phyloP scores from a whole-genome alignment of 2,329 filamentous ascomycete species.

The Chaetomium globosum region DNA sequence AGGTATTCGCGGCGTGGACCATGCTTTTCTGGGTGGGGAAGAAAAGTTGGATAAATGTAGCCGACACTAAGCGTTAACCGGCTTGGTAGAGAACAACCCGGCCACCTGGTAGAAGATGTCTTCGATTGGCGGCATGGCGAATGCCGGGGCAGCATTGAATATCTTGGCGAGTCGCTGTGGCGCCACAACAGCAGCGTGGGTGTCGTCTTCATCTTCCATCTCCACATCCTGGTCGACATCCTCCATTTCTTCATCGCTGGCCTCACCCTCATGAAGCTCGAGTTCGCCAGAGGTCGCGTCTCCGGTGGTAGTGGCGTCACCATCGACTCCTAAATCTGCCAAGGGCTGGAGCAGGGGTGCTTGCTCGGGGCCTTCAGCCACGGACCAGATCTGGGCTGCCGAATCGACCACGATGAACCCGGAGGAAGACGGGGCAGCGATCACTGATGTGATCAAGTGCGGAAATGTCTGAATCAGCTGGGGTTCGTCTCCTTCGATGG shows the following conservation, averaged over 20 bases:
- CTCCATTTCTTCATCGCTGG: conserved; percentile 47
- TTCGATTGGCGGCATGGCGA: conserved; percentile 70
- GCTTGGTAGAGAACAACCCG: conserved; percentile 63
- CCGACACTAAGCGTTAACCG: conserved; percentile 37
- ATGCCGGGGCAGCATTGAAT: conserved; percentile 69
- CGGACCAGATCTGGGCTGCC: conserved; percentile 69
- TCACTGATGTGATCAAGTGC: conserved; percentile 65
- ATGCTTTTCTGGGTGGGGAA: neutral
- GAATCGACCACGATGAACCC: conserved; percentile 78
- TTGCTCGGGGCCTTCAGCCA: conserved; percentile 62
- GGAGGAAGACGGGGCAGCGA: conserved; percentile 64
- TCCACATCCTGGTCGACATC: conserved; percentile 40
- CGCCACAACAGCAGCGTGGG: conserved; percentile 63
- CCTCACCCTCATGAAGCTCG: conserved; percentile 48
- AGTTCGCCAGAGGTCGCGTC: conserved; percentile 39
- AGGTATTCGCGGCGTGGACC: neutral
- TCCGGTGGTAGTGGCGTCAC: conserved; percentile 29
- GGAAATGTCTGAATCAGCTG: conserved; percentile 61
- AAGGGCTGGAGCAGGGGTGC: conserved; percentile 58
- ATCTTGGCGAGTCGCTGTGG: conserved; percentile 69
- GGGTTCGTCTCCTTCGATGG: conserved; percentile 60
- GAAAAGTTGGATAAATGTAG: neutral
- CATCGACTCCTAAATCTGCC: conserved; percentile 54
- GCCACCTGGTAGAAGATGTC: conserved; percentile 77
- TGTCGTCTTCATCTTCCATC: conserved; percentile 44